phyloP scores from a whole-genome alignment of 768 basidiomycete genomes.

The Scleroderma citrinum region DNA sequence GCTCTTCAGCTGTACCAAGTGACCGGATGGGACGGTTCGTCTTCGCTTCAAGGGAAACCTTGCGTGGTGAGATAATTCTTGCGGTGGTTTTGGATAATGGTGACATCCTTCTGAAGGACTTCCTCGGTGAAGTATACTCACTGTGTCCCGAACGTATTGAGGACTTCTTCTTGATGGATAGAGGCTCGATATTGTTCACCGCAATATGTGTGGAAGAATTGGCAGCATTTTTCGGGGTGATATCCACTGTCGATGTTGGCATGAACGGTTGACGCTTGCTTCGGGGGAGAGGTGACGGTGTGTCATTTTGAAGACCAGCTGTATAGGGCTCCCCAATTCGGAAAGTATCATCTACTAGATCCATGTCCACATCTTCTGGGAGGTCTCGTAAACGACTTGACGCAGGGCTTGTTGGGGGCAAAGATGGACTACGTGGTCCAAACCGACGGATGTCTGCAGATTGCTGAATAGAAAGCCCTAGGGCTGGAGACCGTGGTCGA shows the following conservation, averaged over 20 bases:
- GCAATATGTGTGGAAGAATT: slow-evolving; percentile 29
- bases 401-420: slow-evolving; percentile 45
- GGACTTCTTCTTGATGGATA: slow-evolving; percentile 82
- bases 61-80: slow-evolving; percentile 43
- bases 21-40: slow-evolving; percentile 15
- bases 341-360: slow-evolving; percentile 26
- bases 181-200: slow-evolving; percentile 54
- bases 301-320: slow-evolving; percentile 21
- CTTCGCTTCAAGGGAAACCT: slow-evolving; percentile 51
- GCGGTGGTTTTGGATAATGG: slow-evolving; percentile 45
- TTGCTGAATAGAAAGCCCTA: slow-evolving; percentile 42
- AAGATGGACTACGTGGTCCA: slow-evolving; percentile 71
- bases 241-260: slow-evolving; percentile 45
- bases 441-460: slow-evolving; percentile 56
- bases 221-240: slow-evolving; percentile 41
- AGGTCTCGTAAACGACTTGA: slow-evolving; percentile 22
- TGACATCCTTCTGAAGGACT: slow-evolving; percentile 40
- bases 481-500: slow-evolving; percentile 34
- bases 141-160: slow-evolving; percentile 47
- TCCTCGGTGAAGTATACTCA: slow-evolving; percentile 31
- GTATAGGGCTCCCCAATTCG: slow-evolving; percentile 20
- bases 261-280: slow-evolving; percentile 68
- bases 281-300: slow-evolving; percentile 54
- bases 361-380: slow-evolving; percentile 41
- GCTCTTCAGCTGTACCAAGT: slow-evolving; percentile 30